Base-by-base conservation (phyloP, 2,329 filamentous ascomycete species). In the Zarea fungicola region DNA sequence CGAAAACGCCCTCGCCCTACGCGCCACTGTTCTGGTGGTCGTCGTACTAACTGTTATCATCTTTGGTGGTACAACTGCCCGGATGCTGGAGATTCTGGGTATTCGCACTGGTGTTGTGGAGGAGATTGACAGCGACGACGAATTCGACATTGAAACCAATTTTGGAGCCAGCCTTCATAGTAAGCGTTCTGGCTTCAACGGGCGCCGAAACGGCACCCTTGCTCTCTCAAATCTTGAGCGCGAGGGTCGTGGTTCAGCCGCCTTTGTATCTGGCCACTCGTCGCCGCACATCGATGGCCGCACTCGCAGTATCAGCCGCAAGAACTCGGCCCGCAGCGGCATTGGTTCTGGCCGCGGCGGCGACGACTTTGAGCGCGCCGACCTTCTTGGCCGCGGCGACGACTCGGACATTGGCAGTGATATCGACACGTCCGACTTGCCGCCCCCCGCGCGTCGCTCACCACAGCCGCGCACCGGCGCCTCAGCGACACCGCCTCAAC, bases 41-140 rank as follows among this genome's bases (percentile, higher is more conserved):
- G 93, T 99, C 5, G 92, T 99, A 59, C 74, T 99, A 52, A 97
- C 93, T 0, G 93, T 99, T 59, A 99, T 99, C 68, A 97, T 99
- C 54, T 99, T 99, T 60, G 93, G 93, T 48, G 93, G 93, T 45
- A 99, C 93, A 6, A 99, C 93, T 1, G 91, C 92, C 11, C 85
- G 92, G 49, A 99, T 99, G 93, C 75, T 99, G 16, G 93, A 99
- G 65, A 99, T 99, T 48, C 73, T 97, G 14, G 87, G 90, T n/a
- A 99, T 99, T 53, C 83, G 89, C 49, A 99, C 92, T 0, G 93
- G 93, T 1, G 92, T 99, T 1, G 88, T 96, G 0, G 93, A 99
- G 60, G 93, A 99, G 64, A 87, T 95, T 37, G 93, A 99, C 64
- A 96, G 89, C 37, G 93, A 99, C 62, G 93, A 99, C 62, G 93